phyloP scores from a whole-genome alignment of 768 basidiomycete genomes.

The Pilatotrama ljubarskyi region DNA sequence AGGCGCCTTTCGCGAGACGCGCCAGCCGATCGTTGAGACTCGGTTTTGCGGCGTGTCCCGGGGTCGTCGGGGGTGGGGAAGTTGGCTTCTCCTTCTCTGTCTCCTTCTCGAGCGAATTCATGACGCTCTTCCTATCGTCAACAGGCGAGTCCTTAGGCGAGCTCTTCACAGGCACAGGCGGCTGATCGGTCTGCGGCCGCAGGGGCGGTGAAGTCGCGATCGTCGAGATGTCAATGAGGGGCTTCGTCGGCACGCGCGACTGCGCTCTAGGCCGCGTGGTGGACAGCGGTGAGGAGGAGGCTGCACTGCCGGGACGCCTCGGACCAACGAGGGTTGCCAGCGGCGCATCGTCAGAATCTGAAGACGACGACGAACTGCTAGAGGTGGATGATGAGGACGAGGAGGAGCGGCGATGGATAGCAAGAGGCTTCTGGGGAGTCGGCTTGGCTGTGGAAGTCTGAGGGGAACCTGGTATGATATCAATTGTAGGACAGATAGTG shows the following conservation, averaged over 20 bases:
- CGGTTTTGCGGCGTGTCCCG: slow-evolving; percentile 25
- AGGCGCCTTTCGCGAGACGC: slow-evolving; percentile 25
- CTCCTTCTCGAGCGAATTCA: slow-evolving; percentile 13
- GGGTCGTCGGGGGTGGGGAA: slow-evolving; percentile 12
- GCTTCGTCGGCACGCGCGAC: slow-evolving; percentile 40
- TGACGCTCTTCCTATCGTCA: slow-evolving; percentile 10
- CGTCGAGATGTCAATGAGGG: slow-evolving; percentile 41
- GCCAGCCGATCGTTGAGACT: slow-evolving; percentile 30
- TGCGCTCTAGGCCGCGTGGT: slow-evolving; percentile 18
- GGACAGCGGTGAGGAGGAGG: slow-evolving; percentile 37
- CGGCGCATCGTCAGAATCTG: slow-evolving; percentile 60
- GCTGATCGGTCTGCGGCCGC: slow-evolving; percentile 10
- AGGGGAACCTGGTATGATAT: background rate
- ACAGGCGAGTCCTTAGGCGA: slow-evolving; percentile 18
- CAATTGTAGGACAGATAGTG: background rate
- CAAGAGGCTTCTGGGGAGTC: slow-evolving; percentile 5
- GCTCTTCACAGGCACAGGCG: slow-evolving; percentile 19
- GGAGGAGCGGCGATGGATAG: background rate
- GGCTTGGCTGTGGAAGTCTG: background rate
- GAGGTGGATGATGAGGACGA: slow-evolving; percentile 23
- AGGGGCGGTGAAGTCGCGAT: slow-evolving; percentile 20
- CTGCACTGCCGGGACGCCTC: slow-evolving; percentile 64
- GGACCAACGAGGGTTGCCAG: slow-evolving; percentile 63
- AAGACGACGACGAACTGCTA: slow-evolving; percentile 36
- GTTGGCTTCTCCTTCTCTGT: slow-evolving; percentile 10